These are phyloP conservation scores for Hysterium pulicare DNA, from an alignment of 2,329 filamentous ascomycete species.

Conservation along the genomic window DNA sequence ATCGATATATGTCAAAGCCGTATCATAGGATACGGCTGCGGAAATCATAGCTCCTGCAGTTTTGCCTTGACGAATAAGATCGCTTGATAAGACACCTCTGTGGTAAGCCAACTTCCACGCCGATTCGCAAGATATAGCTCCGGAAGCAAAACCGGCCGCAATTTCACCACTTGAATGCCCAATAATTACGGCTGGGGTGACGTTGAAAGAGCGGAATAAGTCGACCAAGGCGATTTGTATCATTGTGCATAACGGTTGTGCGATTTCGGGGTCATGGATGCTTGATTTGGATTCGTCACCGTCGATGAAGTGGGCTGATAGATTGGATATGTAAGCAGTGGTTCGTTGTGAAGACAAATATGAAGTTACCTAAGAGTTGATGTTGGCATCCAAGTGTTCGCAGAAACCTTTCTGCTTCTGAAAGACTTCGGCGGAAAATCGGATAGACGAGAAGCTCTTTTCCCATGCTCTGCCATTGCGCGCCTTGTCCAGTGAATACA, in stretches of 20 bases:
- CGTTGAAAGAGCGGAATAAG: constrained; percentile 11
- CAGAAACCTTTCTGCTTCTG: constrained; percentile 11
- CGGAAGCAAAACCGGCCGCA: constrained; percentile 17
- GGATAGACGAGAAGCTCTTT: constrained; percentile 14
- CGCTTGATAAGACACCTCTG: constrained; percentile 7
- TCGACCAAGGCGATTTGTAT: constrained; percentile 21
- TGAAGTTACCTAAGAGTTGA: constrained; percentile 12
- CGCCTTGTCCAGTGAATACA: constrained; percentile 33
- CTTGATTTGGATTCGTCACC: neutral
- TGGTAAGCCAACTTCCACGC: neutral
- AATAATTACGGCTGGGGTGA: constrained; percentile 14
- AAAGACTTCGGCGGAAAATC: constrained; percentile 11
- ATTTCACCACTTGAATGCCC: constrained; percentile 35
- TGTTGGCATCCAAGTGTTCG: constrained; percentile 11
- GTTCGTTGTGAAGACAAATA: neutral
- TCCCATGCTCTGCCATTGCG: constrained; percentile 26
- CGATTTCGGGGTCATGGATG: constrained; percentile 7
- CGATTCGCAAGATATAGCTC: constrained; percentile 14
- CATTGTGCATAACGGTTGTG: constrained; percentile 17
- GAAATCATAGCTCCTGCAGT: constrained; percentile 29
- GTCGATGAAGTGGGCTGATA: neutral
- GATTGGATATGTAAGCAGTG: neutral
- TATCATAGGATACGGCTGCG: constrained; percentile 23
- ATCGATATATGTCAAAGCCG: constrained; percentile 16
- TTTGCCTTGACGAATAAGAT: constrained; percentile 13